Evolutionary conservation across 768 basidiomycete genomes (phyloP).

Genomic region (Tylopilus vinaceipallidus): DNA sequence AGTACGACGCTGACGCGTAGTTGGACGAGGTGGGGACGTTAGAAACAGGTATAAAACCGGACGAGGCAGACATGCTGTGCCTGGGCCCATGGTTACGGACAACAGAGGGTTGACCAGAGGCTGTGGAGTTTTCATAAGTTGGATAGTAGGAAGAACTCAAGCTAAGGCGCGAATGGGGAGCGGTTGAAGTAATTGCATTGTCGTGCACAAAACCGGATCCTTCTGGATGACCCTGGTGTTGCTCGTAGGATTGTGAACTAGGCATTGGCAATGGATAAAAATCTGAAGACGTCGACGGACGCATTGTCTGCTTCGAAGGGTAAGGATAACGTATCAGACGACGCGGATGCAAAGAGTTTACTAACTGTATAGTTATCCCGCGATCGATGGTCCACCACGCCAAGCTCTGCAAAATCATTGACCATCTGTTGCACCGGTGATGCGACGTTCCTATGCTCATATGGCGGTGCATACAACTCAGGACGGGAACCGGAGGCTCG

Average conservation of each 20-base stretch:
- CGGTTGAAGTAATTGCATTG: slow-evolving; percentile 35
- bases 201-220: slow-evolving; percentile 41
- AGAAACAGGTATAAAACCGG: slow-evolving; percentile 64
- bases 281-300: slow-evolving; percentile 36
- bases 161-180: slow-evolving; percentile 34
- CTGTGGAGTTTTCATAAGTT: slow-evolving; percentile 42
- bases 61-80: slow-evolving; percentile 66
- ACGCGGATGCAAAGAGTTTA: slow-evolving; percentile 9
- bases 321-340: slow-evolving; percentile 25
- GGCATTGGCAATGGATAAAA: slow-evolving; percentile 35
- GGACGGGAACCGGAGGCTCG: slow-evolving; percentile 61
- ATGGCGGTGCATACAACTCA: slow-evolving; percentile 73
- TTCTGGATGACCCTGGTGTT: slow-evolving; percentile 27
- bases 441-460: slow-evolving; percentile 52
- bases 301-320: slow-evolving; percentile 34
- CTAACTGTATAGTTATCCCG: slow-evolving; percentile 63
- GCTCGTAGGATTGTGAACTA: slow-evolving; percentile 40
- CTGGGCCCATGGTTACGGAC: slow-evolving; percentile 50
- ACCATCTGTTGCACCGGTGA: slow-evolving; percentile 51
- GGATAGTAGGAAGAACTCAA: slow-evolving; percentile 41
- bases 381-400: slow-evolving; percentile 47
- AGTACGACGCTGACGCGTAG: slow-evolving; percentile 36
- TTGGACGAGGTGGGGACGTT: slow-evolving; percentile 34
- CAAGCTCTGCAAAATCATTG: slow-evolving; percentile 66
- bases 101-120: slow-evolving; percentile 31